Base-by-base conservation (phyloP, 768 basidiomycete genomes). In the Leccinum fibrillosum region DNA sequence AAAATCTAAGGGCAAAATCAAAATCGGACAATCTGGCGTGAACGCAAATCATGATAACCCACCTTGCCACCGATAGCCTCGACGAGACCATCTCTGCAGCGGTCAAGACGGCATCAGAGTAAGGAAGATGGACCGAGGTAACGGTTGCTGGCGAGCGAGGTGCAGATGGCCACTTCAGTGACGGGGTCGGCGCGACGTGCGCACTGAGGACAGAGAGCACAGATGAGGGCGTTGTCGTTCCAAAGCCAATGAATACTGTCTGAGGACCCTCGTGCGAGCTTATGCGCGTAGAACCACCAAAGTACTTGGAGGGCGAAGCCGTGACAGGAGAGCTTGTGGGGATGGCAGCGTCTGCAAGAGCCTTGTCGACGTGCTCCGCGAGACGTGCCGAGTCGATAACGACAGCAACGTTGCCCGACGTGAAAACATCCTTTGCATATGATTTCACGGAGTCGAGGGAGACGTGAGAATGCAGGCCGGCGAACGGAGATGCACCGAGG, bases 71-170 rank as follows among this genome's bases (percentile, higher is more conserved):
- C 89, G 55, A 92, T 69, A 34, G 81, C 72, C 28, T 77, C 75
- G 28, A 89, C 71, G 34, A 90, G 68, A 19, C 90, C 90, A 9
- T 86, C 85, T 56, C 91, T 77, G 56, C 78, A 58, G 94, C 94
- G 59, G 96, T 85, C 52, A 99, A 80, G 7, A 89, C 79, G 4
- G 94, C 95, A 69, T 98, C 96, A 15, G 94, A 92, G 77, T 98
- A 98, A 12, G 90, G 87, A 12, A 94, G 78, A 68, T 91, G 83
- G 54, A 97, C 85, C 11, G 87, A 74, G 70, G 88, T 81, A 55
- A 89, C 90, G 25, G 81, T 81, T 1, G 89, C 78, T 45, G 82
- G 81, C 56, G 70, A 67, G n/a, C 86, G 86, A 21, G 88, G 70
- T 52, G 77, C 74, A 54, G 82, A 74, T 10, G 89, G 76, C 95